Conservation (phyloP, 805 yeast genomes). For the Candida boleticola region DNA sequence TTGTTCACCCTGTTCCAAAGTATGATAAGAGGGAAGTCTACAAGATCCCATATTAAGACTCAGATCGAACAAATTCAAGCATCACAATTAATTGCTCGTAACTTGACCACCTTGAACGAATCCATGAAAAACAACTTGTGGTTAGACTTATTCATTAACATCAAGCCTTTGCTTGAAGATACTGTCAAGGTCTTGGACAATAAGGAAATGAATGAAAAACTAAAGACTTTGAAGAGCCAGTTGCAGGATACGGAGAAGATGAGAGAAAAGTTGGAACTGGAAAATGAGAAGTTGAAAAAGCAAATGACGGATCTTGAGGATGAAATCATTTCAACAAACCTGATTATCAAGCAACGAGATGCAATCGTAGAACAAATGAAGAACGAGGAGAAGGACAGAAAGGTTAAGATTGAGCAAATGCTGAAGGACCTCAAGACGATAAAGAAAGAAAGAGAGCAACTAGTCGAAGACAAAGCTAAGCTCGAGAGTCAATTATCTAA, state of each 20-base stretch:
- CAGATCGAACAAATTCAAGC: slow-evolving; percentile 66
- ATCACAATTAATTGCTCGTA: slow-evolving; percentile 61
- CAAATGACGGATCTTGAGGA: slow-evolving; percentile 31
- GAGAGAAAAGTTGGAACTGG: slow-evolving; percentile 28
- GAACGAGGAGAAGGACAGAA: slow-evolving; percentile 32
- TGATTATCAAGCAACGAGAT: slow-evolving; percentile 45
- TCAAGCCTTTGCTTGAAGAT: slow-evolving; percentile 74
- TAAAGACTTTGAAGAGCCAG: slow-evolving; percentile 48
- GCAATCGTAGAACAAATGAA: slow-evolving; percentile 42
- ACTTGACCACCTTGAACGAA: slow-evolving; percentile 52
- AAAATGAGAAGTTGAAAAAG: slow-evolving; percentile 40
- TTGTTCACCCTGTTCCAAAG: slow-evolving; percentile 65
- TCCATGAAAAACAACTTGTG: slow-evolving; percentile 59
- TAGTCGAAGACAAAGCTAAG: slow-evolving; percentile 23
- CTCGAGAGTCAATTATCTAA: slow-evolving; percentile 24
- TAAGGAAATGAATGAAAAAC: slow-evolving; percentile 54
- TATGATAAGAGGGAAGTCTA: slow-evolving; percentile 57
- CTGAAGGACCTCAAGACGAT: slow-evolving; percentile 25
- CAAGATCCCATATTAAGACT: slow-evolving; percentile 47
- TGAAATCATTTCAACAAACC: slow-evolving; percentile 26
- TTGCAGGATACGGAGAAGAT: slow-evolving; percentile 35
- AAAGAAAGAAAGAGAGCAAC: slow-evolving; percentile 30
- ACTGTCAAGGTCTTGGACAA: slow-evolving; percentile 59
- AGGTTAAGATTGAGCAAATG: slow-evolving; percentile 26
- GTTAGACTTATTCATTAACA: slow-evolving; percentile 67